Conservation (phyloP, 805 yeast genomes). For the Candida silvicultrix region DNA sequence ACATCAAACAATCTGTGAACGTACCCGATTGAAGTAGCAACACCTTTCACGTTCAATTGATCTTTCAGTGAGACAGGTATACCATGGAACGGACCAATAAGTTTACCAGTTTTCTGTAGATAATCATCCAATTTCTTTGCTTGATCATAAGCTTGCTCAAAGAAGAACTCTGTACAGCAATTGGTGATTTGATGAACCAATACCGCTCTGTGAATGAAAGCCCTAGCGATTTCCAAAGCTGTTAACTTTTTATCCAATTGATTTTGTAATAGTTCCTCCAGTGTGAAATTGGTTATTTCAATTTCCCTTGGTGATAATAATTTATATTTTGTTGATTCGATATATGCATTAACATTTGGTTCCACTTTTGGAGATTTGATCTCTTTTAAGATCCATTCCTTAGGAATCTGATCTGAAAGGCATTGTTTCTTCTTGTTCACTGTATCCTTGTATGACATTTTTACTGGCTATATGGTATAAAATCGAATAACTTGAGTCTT, state of each 20-base stretch:
- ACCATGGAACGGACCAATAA: slow-evolving; percentile 64
- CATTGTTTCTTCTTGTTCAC: neutral
- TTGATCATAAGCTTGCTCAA: slow-evolving; percentile 51
- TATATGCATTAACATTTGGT: neutral
- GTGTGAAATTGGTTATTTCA: neutral
- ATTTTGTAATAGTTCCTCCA: neutral
- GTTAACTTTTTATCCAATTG: neutral
- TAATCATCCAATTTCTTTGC: slow-evolving; percentile 54
- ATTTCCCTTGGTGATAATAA: neutral
- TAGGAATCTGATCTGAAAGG: neutral
- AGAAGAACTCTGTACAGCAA: slow-evolving; percentile 52
- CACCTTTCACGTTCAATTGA: slow-evolving; percentile 47
- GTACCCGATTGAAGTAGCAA: slow-evolving; percentile 51
- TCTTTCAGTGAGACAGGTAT: slow-evolving; percentile 63
- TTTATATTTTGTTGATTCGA: neutral
- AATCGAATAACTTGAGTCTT: too few species aligned
- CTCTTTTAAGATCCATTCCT: neutral
- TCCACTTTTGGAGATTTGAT: neutral
- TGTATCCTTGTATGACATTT: neutral
- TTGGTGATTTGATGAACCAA: slow-evolving; percentile 58
- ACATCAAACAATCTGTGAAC: slow-evolving; percentile 30
- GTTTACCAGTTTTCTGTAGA: slow-evolving; percentile 36
- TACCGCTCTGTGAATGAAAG: slow-evolving; percentile 37
- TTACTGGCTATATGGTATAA: too few species aligned
- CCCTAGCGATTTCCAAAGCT: slow-evolving; percentile 10